A percentile compares a stretch with the other conserved stretches of the same genome.
Conservation (phyloP, 1,139 yeast species). For the Kodamaea sp. region DNA sequence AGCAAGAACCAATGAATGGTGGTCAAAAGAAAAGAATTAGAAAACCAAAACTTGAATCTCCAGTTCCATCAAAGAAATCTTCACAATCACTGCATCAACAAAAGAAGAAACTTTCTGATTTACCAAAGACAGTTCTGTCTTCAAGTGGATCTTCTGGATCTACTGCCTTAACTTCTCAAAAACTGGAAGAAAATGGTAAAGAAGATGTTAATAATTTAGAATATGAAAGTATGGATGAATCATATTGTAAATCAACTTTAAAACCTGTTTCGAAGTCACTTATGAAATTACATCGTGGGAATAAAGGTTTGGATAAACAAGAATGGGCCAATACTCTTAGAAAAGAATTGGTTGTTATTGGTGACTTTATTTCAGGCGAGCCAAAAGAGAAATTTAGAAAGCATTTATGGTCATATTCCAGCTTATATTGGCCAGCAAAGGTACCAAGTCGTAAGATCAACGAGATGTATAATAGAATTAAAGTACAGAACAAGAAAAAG, state of each 20-base stretch:
- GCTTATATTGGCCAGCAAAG: constrained; percentile 89
- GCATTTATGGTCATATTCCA: constrained; percentile 90
- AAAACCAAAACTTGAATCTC: constrained; percentile 19
- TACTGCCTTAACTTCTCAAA: constrained; percentile 5
- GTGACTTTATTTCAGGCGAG: constrained; percentile 54
- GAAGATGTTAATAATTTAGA: constrained; percentile 47
- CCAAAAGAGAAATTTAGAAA: constrained; percentile 44
- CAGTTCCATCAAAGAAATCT: constrained; percentile 9
- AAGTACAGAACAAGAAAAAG: constrained; percentile 14
- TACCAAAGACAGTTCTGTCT: no score
- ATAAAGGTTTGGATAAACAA: constrained; percentile 74
- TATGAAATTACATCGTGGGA: constrained; percentile 72
- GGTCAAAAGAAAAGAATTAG: constrained; percentile 7
- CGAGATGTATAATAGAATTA: constrained; percentile 77
- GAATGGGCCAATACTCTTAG: constrained; percentile 81
- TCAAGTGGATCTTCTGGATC: background rate
- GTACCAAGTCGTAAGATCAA: constrained; percentile 79
- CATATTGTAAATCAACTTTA: constrained; percentile 58
- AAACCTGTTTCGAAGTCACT: constrained; percentile 75
- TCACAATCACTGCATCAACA: constrained; percentile 4
- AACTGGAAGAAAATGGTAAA: constrained; percentile 12
- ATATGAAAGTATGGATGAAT: constrained; percentile 81
- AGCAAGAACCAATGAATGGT: constrained; percentile 21
- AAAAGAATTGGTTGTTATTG: constrained; percentile 73
- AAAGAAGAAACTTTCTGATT: constrained; percentile 10